Percentiles rank a stretch among this genome's conserved stretches.
Conservation (phyloP, 164 flowering plant genomes). For the Taxillus chinensis region DNA sequence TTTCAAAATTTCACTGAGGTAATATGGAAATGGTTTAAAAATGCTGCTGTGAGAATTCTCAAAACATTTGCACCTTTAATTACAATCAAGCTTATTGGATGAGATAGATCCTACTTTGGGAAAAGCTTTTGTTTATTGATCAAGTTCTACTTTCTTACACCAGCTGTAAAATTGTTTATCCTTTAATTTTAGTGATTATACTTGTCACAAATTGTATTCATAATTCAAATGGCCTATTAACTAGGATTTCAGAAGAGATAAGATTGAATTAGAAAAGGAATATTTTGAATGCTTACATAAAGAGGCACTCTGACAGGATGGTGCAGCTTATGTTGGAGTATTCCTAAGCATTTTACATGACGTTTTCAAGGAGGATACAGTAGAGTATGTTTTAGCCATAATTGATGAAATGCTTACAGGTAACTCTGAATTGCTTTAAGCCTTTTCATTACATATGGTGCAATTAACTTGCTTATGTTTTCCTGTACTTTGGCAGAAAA, state of each 20-base stretch:
- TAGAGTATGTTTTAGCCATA: slow-evolving; percentile 87
- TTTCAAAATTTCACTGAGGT: too few relatives aligned
- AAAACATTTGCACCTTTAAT: too few relatives aligned
- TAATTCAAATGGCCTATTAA: too few relatives aligned
- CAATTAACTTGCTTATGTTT: slow-evolving; percentile 7
- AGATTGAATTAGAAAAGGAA: background rate
- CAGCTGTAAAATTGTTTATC: too few relatives aligned
- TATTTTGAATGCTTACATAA: slow-evolving; percentile 6
- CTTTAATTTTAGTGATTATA: too few relatives aligned
- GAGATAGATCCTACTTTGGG: too few relatives aligned
- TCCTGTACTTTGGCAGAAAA: slow-evolving; percentile 52
- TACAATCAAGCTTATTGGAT: too few relatives aligned
- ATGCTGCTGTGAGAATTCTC: too few relatives aligned
- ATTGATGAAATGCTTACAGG: slow-evolving; percentile 97
- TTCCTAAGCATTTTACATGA: slow-evolving; percentile 82
- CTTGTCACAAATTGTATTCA: too few relatives aligned
- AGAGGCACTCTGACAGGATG: slow-evolving; percentile 57
- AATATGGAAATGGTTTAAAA: too few relatives aligned
- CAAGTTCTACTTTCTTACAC: too few relatives aligned
- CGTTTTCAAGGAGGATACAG: slow-evolving; percentile 84
- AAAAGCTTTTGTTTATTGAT: too few relatives aligned
- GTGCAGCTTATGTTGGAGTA: slow-evolving; percentile 77
- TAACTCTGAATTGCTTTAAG: slow-evolving; percentile 14
- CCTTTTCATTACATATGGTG: background rate
- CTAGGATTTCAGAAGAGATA: background rate